Evolutionary conservation across 2,329 filamentous ascomycete species (phyloP), one percentile per base, ranked within the genome.

Genomic region (Pyricularia pennisetigena): DNA sequence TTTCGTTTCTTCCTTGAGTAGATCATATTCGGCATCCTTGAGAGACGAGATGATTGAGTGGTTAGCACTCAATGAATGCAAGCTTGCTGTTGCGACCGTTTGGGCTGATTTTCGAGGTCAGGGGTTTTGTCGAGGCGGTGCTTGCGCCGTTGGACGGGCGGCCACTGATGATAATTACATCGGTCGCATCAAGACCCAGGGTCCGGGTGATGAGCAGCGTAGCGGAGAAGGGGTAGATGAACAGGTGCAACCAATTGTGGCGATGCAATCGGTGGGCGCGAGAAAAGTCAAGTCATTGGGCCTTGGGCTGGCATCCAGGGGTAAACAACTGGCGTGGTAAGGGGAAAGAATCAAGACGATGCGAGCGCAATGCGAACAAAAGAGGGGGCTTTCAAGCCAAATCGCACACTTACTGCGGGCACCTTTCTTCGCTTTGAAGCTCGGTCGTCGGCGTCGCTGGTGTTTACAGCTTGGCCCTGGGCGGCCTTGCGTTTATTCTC

Each of bases 1-100:
- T 68, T 80, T 78, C 20, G 85, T 88, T 78, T 94, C 90, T 71
- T 82, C 82, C 69, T 83, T 79, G 65, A 80, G 76, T 30, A 86
- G 77, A 70, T 86, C 82, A 71, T 81, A 85, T 70, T 81, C 78
- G 74, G 79, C 70, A n/a, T 67, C 41, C 41, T 54, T 54, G 41
- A 20, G 20, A 54, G 41, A 54, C 41, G 41, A n/a, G 41, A 54
- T n/a, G 41, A 54, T 20, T 54, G 41, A 8, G 41, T 54, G 41
- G 41, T 54, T n/a, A 54, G 41, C 41, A 54, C 8, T 54, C 16
- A 54, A 54, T 54, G 16, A 54, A 54, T 54, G 41, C 16, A n/a
- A 54, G 41, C 1, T 41, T 30, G 35, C 35, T 41, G 20, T 7
- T 54, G 20, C 20, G 41, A 20, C 41, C 16, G 41, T 16, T 54